Evolutionary conservation across 371 early-diverging fungal species (phyloP).

Genomic region (Cladochytrium tenue): DNA sequence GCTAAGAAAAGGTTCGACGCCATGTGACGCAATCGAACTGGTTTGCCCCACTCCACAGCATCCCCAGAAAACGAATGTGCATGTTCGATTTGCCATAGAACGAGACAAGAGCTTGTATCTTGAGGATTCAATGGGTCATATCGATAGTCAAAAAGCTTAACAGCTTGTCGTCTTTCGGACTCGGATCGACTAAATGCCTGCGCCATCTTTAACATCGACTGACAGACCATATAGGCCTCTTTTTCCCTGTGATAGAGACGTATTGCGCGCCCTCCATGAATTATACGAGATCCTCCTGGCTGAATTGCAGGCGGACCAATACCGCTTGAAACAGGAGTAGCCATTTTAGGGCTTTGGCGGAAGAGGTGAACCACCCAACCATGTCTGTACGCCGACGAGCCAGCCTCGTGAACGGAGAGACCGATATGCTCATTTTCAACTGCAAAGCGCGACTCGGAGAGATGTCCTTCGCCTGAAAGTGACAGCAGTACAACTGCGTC

Average conservation of each 20-base stretch:
- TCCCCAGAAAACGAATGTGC: slow-evolving; percentile 17
- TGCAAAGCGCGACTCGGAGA: slow-evolving; percentile 33
- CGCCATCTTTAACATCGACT: slow-evolving; percentile 12
- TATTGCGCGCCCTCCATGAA: slow-evolving; percentile 42
- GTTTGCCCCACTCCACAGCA: slow-evolving; percentile 41
- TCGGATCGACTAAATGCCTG: slow-evolving; percentile 2
- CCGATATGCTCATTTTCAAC: not conserved
- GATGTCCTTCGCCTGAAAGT: slow-evolving; percentile 53
- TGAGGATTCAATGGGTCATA: slow-evolving; percentile 61
- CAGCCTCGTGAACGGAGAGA: slow-evolving; percentile 42
- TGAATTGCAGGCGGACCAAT: not conserved
- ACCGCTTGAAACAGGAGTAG: not conserved
- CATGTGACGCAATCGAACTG: slow-evolving; percentile 48
- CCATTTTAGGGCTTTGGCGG: slow-evolving; percentile 6
- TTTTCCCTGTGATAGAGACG: slow-evolving; percentile 62
- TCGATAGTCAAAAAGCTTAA: slow-evolving; percentile 40
- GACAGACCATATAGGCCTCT: slow-evolving; percentile 47
- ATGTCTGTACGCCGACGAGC: slow-evolving; percentile 29
- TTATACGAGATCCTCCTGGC: not conserved
- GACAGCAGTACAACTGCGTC: slow-evolving; percentile 57
- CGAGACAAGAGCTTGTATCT: slow-evolving; percentile 53
- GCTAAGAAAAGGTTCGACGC: slow-evolving; percentile 48
- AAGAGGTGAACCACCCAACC: slow-evolving; percentile 31
- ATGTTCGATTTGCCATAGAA: slow-evolving; percentile 52
- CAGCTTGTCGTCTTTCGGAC: slow-evolving; percentile 20